Base-by-base conservation (phyloP, 495 filamentous ascomycete genomes). In the Podospora didyma region DNA sequence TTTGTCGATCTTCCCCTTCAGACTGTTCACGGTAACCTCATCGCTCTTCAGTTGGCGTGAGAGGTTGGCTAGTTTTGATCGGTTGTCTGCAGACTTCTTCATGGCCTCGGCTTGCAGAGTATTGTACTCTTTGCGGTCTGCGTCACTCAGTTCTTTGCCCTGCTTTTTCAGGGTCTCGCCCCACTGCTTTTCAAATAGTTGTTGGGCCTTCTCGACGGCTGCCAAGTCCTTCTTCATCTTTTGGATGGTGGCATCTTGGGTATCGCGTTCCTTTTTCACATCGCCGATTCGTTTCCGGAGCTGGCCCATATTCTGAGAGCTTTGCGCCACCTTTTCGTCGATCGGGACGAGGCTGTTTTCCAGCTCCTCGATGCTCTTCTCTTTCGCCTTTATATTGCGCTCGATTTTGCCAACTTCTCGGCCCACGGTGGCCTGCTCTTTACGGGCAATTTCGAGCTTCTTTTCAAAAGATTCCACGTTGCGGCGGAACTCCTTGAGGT, bases 401-500 rank as follows among this genome's bases (percentile, higher is more conserved):
- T 97, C 92, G 44, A 86, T 81, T 65, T 90, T 95, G 56, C 75
- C 78, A 12, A 96, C 90, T 53, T 94, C 89, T 39, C 85, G 83
- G n/a, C 79, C 81, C 17, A 90, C 86, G 52, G 86, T 84, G 1
- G 89, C 82, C 53, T 97, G 90, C 21, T 92, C 89, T 57, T 84
- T 86, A 64, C 90, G 89, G n/a, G 95, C 91, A 20, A 89, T 85
- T 48, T 96, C 90, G 10, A 97, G 81, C 52, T 82, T 85, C 61
- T 80, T 81, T 49, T 96, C 88, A 56, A 89, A 96, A 57, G 90
- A 86, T 60, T 95, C 89, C 3, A 96, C 87, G 11, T 86, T 88
- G 19, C 94, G 88, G 34, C 89, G 84, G 68, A 90, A 91, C 69
- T 97, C 94, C 69, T 96, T 97, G 2, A 97, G 82, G 59, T 99